Percentiles rank a stretch among this genome's conserved stretches.
Evolutionary conservation across 441 rosid species (phyloP).

Genomic region (Mallotus japonicus): DNA sequence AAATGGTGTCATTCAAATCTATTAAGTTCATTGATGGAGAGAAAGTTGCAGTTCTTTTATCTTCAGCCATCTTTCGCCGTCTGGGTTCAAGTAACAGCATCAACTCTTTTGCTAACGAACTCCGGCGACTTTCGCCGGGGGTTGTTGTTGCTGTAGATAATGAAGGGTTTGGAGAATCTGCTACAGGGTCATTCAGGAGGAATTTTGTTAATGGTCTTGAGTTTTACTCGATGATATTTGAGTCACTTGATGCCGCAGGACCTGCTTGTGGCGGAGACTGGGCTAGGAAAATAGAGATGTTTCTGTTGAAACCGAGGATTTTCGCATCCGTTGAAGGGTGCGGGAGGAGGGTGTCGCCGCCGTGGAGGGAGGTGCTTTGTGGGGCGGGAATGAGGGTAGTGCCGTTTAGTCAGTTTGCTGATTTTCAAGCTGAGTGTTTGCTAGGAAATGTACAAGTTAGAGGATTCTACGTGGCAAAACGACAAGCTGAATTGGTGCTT

Average conservation of each 20-base stretch:
- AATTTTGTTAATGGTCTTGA: constrained; percentile 65
- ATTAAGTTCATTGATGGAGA: constrained; percentile 71
- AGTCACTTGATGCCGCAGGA: constrained; percentile 74
- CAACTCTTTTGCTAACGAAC: constrained; percentile 44
- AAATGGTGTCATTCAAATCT: constrained; percentile 69
- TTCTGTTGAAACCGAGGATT: constrained; percentile 57
- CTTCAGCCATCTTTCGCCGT: constrained; percentile 65
- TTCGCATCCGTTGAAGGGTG: constrained; percentile 53
- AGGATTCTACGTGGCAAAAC: constrained; percentile 92
- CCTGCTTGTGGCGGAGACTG: constrained; percentile 46
- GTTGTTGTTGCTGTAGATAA: constrained; percentile 66
- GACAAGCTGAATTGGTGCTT: constrained; percentile 80
- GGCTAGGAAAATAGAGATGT: constrained; percentile 67
- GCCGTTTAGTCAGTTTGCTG: constrained; percentile 74
- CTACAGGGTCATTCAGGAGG: constrained; percentile 60
- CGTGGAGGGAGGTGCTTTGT: constrained; percentile 69
- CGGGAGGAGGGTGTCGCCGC: constrained; percentile 39
- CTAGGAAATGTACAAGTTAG: constrained; percentile 64
- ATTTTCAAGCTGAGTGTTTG: constrained; percentile 72
- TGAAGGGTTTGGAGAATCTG: constrained; percentile 65
- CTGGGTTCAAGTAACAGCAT: constrained; percentile 40
- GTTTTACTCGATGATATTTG: constrained; percentile 70
- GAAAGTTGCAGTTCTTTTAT: constrained; percentile 54
- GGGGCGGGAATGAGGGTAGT: constrained; percentile 80
- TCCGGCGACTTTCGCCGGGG: constrained; percentile 53